These are phyloP conservation scores for Schwanniomyces etchellsii DNA, from an alignment of 1,139 yeast genomes.

Conservation along the genomic window DNA sequence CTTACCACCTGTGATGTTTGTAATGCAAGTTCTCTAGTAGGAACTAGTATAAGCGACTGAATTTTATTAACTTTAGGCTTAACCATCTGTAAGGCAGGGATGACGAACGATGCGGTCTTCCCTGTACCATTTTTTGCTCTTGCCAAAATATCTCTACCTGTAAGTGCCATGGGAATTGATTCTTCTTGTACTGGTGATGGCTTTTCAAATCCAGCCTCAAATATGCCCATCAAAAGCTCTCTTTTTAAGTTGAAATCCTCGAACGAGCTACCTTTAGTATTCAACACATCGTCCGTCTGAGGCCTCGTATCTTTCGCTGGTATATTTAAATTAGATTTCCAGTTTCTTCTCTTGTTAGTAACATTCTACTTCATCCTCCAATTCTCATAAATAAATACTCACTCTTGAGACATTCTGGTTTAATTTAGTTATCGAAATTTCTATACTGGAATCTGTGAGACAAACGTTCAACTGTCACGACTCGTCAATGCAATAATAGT, in stretches of 20 bases:
- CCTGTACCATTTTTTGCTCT: conserved; percentile 99
- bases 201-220: conserved; percentile 97
- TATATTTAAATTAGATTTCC: conserved; percentile 72
- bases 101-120: conserved; percentile 93
- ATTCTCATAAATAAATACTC: conserved; percentile 5
- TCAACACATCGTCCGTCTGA: conserved; percentile 93
- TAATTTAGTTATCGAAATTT: too few relatives aligned
- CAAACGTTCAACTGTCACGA: too few relatives aligned
- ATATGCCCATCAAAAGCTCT: conserved; percentile 94
- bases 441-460: too few relatives aligned
- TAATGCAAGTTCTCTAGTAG: conserved; percentile 93
- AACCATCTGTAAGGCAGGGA: conserved; percentile 78
- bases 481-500: too few relatives aligned
- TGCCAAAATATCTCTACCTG: conserved; percentile 94
- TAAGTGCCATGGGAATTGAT: conserved; percentile 89
- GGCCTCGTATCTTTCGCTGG: conserved; percentile 88
- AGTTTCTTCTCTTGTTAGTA: conserved; percentile 20
- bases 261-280: conserved; percentile 84
- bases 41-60: conserved; percentile 85
- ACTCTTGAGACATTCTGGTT: conserved; percentile 8
- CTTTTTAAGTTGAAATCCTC: conserved; percentile 91
- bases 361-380: too few relatives aligned
- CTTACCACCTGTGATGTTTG: conserved; percentile 97
- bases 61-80: conserved; percentile 81
- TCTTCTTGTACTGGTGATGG: conserved; percentile 99